These are phyloP conservation scores for Tirmania nivea DNA, from an alignment of 495 filamentous ascomycete genomes.

Conservation along the genomic window DNA sequence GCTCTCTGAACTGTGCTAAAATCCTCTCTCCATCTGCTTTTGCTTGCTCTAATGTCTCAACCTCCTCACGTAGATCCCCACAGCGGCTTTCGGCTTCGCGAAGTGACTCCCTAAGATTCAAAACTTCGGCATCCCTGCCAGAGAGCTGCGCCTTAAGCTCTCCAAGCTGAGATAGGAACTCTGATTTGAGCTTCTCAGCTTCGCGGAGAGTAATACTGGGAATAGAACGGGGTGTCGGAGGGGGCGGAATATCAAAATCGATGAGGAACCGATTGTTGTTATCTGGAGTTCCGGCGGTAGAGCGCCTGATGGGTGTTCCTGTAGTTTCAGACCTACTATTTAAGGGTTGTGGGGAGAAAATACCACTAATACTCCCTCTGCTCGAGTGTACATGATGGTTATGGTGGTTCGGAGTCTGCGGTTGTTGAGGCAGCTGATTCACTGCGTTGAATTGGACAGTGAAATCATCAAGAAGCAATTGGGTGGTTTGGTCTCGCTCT, in stretches of 20 bases:
- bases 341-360: too few species aligned
- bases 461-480: conserved; percentile 57
- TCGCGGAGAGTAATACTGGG: conserved; percentile 81
- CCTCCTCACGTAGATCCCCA: conserved; percentile 14
- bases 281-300: conserved; percentile 22
- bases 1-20: conserved; percentile 56
- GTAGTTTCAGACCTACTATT: background rate
- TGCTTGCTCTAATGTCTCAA: background rate
- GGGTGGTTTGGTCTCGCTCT: conserved; percentile 28
- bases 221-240: conserved; percentile 74
- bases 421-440: conserved; percentile 11
- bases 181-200: conserved; percentile 73
- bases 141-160: conserved; percentile 70
- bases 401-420: background rate
- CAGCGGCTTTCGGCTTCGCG: conserved; percentile 79
- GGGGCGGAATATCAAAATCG: conserved; percentile 80
- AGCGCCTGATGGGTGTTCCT: conserved; percentile 16
- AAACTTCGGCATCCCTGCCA: conserved; percentile 76
- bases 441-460: conserved; percentile 52
- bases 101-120: conserved; percentile 63
- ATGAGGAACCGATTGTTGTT: conserved; percentile 40
- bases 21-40: conserved; percentile 31
- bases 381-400: too few species aligned
- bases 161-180: conserved; percentile 71
- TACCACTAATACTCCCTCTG: background rate